Evolutionary conservation across 208 protist genomes (phyloP), one percentile per base, ranked within the genome.

Genomic region (Angomonas ambiguus): DNA sequence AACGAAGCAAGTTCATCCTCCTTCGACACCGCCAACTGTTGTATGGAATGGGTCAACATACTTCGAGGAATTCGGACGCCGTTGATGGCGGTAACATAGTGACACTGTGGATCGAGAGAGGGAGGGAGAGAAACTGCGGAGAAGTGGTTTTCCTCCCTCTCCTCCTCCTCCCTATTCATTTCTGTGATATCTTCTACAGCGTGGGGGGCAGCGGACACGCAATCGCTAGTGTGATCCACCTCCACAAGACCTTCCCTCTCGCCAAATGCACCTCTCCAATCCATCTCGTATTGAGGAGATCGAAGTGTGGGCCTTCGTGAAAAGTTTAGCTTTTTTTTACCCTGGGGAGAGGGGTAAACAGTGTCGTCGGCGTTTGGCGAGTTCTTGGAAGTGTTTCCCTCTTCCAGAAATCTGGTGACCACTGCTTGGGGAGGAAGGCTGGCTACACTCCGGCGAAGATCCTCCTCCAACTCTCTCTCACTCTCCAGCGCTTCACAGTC

Each of bases 41-140:
- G 77, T 10, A 96, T 72, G 1, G 83, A 91, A 34, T 74, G 33
- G 0, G 80, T 76, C 32, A 93, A 69, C 74, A 96, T 75, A 63
- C 77, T 92, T 45, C 82, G 82, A 35, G 87, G 87, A 42, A 96
- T 93, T 4, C 45, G 69, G 24, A 87, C 81, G 22, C 87, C 90
- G 62, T 92, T 89, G 33, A 96, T 88, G 51, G 87, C 80, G 0
- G 56, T 64, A n/a, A 92, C 80, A 24, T 72, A 80, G 51, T 83
- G 68, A n/a, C 59, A 51, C 25, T 83, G 28, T 0, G 51, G 56
- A 49, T 87, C 80, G 3, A 94, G 3, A 48, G 73, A 38, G 13
- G 56, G 58, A 5, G 82, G 84, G 38, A 91, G 65, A 1, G 55
- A 0, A 33, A 24, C 28, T 28, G 6, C 4, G 57, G 13, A 2